Percentiles rank a stretch among this genome's conserved stretches.
Conservation (phyloP, 768 basidiomycete genomes). For the Rickenella mellea region DNA sequence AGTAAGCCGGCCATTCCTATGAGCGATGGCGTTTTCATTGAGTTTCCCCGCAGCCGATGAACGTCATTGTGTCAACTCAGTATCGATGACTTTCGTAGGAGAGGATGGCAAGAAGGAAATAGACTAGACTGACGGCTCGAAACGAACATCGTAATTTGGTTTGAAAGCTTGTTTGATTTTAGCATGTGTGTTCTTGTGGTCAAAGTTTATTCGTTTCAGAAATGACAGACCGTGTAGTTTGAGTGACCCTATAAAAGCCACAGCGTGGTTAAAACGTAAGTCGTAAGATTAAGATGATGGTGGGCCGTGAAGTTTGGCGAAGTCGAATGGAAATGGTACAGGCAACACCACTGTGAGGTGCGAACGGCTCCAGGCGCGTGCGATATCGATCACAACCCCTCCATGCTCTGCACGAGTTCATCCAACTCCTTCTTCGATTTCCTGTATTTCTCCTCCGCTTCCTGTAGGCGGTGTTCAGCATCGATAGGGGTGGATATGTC, state of each 20-base stretch:
- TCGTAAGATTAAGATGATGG: too few relatives aligned
- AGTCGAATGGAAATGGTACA: too few relatives aligned
- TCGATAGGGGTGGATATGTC: neutral
- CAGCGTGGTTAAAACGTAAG: too few relatives aligned
- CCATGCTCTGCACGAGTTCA: constrained; percentile 73
- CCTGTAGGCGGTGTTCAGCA: constrained; percentile 33
- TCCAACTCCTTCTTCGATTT: constrained; percentile 73
- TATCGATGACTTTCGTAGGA: constrained; percentile 71
- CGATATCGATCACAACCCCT: constrained; percentile 38
- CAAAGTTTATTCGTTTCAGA: neutral
- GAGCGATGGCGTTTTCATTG: neutral
- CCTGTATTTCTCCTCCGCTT: constrained; percentile 60
- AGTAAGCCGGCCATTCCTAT: constrained; percentile 34
- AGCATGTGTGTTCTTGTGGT: neutral
- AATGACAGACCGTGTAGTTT: neutral
- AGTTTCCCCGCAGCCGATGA: constrained; percentile 49
- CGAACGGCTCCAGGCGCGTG: too few relatives aligned
- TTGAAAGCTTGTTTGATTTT: constrained; percentile 1
- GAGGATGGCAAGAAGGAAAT: constrained; percentile 22
- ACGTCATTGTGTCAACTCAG: constrained; percentile 83
- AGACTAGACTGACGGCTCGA: too few relatives aligned
- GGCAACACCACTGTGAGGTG: neutral
- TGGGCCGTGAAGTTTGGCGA: too few relatives aligned
- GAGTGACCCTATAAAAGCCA: too few relatives aligned
- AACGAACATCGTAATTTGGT: too few relatives aligned